phyloP scores from a whole-genome alignment of 176 grass and related monocot species.

The Chrysopogon serrulatus region DNA sequence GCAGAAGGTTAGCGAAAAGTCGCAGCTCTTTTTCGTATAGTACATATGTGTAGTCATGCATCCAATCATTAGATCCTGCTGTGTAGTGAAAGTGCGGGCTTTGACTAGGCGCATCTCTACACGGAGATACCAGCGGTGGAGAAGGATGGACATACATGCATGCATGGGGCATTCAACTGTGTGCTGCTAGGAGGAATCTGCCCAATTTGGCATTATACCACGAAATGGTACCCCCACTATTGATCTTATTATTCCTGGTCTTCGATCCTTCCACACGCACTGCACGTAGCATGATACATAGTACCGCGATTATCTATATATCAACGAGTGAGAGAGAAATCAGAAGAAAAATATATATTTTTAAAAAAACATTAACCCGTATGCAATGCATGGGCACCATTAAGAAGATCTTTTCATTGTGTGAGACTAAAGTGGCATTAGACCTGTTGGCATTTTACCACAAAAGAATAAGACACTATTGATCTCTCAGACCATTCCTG shows the following conservation, averaged over 20 bases:
- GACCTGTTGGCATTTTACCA: too few species aligned
- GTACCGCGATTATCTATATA: background rate
- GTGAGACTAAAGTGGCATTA: too few species aligned
- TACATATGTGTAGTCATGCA: background rate
- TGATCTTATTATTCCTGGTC: background rate
- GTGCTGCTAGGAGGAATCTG: constrained; percentile 25
- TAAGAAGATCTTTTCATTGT: too few species aligned
- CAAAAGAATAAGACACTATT: too few species aligned
- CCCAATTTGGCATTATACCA: constrained; percentile 22
- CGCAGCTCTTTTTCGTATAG: background rate
- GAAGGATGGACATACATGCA: background rate
- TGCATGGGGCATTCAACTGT: background rate
- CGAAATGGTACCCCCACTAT: constrained; percentile 16
- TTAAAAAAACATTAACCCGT: too few species aligned
- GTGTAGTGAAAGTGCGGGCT: background rate
- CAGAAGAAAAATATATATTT: too few species aligned
- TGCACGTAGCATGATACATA: background rate
- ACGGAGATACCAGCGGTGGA: constrained; percentile 31
- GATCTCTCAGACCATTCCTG: too few species aligned
- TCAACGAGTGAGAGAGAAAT: background rate
- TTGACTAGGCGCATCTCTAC: constrained; percentile 8
- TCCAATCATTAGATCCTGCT: constrained; percentile 33
- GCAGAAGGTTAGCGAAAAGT: background rate
- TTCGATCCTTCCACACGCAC: background rate
- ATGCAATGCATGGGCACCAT: too few species aligned